Conservation (phyloP, 805 yeast species). For the Peterozyma xylosa region DNA sequence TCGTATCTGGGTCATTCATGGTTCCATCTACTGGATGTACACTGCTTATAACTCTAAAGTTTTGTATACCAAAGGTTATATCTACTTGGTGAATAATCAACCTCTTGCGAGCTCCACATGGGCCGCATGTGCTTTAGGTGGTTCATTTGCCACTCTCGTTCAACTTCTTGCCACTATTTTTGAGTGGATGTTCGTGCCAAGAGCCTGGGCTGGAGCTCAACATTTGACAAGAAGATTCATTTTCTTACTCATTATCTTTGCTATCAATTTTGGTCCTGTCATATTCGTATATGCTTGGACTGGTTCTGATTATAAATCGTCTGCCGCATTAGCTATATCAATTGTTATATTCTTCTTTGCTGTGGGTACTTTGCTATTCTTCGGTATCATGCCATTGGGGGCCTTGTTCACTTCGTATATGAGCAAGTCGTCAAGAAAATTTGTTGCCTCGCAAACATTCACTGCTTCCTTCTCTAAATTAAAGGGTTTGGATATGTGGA, state of each 20-base stretch:
- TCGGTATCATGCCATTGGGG: conserved; percentile 93
- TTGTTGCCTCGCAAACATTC: conserved; percentile 90
- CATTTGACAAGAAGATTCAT: conserved; percentile 82
- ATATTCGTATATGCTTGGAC: conserved; percentile 81
- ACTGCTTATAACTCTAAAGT: conserved; percentile 89
- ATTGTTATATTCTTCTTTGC: conserved; percentile 89
- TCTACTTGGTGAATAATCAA: conserved; percentile 72
- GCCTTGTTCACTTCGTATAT: conserved; percentile 90
- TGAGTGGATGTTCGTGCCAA: conserved; percentile 96
- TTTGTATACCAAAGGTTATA: conserved; percentile 79
- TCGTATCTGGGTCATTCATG: conserved; percentile 96
- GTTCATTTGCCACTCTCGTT: conserved; percentile 73
- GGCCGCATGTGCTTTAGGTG: conserved; percentile 92
- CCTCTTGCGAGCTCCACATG: conserved; percentile 89
- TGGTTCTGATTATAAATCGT: conserved; percentile 57
- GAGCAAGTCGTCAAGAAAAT: conserved; percentile 79
- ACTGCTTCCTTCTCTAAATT: conserved; percentile 85
- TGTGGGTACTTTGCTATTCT: conserved; percentile 74
- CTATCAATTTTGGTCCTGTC: conserved; percentile 75
- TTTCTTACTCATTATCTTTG: conserved; percentile 61
- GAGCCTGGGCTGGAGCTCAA: conserved; percentile 99
- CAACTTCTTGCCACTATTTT: conserved; percentile 83
- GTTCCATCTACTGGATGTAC: conserved; percentile 90
- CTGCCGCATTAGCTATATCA: conserved; percentile 69
- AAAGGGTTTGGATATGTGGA: conserved; percentile 87